These are phyloP conservation scores for Tolypocladium paradoxum DNA, from an alignment of 2,329 filamentous ascomycete species.

Conservation along the genomic window DNA sequence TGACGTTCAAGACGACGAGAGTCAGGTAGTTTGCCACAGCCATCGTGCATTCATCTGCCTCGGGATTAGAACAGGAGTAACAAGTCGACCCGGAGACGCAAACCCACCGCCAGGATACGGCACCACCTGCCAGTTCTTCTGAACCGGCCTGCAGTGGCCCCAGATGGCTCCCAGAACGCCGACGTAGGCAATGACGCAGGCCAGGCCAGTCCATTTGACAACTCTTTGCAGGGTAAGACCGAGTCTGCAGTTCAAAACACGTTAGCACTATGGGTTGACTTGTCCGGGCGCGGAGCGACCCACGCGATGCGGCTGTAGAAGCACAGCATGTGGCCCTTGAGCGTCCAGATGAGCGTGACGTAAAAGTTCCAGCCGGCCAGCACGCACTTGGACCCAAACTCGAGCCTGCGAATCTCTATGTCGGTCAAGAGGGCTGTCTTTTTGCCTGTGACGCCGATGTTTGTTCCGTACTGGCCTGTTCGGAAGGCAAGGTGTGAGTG, in stretches of 20 bases:
- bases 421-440: conserved; percentile 18
- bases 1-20: conserved; percentile 11
- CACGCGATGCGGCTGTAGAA: conserved; percentile 32
- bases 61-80: neutral
- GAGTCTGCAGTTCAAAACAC: conserved; percentile 11
- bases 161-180: conserved; percentile 22
- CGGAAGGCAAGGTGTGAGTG: neutral
- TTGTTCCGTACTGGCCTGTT: conserved; percentile 26
- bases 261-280: no score
- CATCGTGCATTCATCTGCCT: conserved; percentile 20
- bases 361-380: conserved; percentile 29
- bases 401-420: conserved; percentile 15
- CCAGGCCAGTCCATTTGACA: conserved; percentile 22
- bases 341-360: conserved; percentile 28
- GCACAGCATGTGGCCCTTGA: conserved; percentile 32
- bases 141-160: conserved; percentile 24
- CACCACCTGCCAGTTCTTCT: conserved; percentile 28
- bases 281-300: no score
- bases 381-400: conserved; percentile 23
- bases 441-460: conserved; percentile 23
- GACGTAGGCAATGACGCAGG: conserved; percentile 19
- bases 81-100: neutral
- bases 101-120: conserved; percentile 27
- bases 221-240: conserved; percentile 25
- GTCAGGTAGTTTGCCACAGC: conserved; percentile 25